Conservation (phyloP, 1,139 yeast species). For the Saccharomyces pastorianus region DNA sequence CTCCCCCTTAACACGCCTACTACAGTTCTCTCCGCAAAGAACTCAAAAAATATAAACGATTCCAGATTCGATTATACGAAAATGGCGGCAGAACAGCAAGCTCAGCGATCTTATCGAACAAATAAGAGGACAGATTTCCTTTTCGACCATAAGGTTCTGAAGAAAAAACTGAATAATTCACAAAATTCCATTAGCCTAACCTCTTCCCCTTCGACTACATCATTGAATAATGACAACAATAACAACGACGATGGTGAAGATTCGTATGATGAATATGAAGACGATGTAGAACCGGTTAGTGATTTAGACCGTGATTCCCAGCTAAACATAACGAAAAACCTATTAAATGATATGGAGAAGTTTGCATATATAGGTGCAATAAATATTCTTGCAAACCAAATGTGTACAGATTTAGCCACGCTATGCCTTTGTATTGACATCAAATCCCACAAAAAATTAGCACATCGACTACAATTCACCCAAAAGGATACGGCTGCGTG, state of each 20-base stretch:
- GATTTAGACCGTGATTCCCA: conserved; percentile 52
- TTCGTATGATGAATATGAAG: conserved; percentile 33
- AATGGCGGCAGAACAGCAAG: conserved; percentile 81
- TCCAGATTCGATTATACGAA: conserved; percentile 69
- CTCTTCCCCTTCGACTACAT: conserved; percentile 3
- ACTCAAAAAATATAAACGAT: conserved; percentile 20
- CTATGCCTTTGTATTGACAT: conserved; percentile 46
- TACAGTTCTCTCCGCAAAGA: conserved; percentile 5
- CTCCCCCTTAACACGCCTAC: conserved; percentile 12
- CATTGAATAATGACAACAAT: conserved; percentile 19
- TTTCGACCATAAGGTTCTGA: conserved; percentile 38
- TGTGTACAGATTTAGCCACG: conserved; percentile 71
- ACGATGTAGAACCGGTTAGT: conserved; percentile 34
- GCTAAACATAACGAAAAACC: conserved; percentile 67
- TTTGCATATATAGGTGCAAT: conserved; percentile 88
- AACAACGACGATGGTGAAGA: conserved; percentile 21
- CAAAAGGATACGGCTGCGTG: conserved; percentile 80
- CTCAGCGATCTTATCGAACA: conserved; percentile 62
- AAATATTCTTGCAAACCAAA: conserved; percentile 63
- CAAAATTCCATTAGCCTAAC: conserved; percentile 9
- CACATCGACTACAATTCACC: conserved; percentile 55
- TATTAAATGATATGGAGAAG: conserved; percentile 76
- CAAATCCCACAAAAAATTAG: conserved; percentile 38
- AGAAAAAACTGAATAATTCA: conserved; percentile 13
- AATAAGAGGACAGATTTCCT: conserved; percentile 80